Base-by-base conservation (phyloP, 2,329 filamentous ascomycete species). In the Graphilbum ipis-grandicollis region DNA sequence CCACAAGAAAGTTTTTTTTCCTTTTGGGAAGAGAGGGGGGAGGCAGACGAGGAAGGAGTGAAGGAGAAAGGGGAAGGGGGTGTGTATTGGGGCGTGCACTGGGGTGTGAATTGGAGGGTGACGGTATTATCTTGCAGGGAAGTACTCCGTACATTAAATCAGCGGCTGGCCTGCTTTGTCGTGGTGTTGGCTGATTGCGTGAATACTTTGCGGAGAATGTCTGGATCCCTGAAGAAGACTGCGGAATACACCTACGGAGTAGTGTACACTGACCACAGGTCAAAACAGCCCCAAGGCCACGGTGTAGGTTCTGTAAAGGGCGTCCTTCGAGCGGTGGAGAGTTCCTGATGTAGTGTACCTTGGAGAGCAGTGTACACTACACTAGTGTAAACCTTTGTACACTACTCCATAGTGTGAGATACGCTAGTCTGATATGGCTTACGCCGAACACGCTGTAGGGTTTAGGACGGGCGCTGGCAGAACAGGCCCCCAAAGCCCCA, bases 141-240 rank as follows among this genome's bases (percentile, higher is more conserved):
- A 25, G 23, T 25, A 25, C 23, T 7, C 7, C 7, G 23, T 25
- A 25, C 23, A n/a, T n/a, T n/a, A n/a, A n/a, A n/a, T 5, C 21
- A 23, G 21, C 10, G 21, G 21, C 21, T 5, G 21, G 21, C 21
- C 21, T 23, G 10, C 6, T 23, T 28, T 33, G 25, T 40, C n/a
- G 28, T n/a, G n/a, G n/a, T 38, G 38, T 32, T 32, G 30, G 30
- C 28, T 38, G 34, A 29, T 39, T 43, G 37, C 37, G 40, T 31
- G 23, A 34, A 34, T 36, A 31, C 17, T 35, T 41, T 42, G 42
- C 42, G 42, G 40, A 43, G 42, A 38, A 41, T 40, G 39, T 18
- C 34, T 40, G 37, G 34, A 35, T 41, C 31, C 33, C 22, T 41
- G 25, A 29, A 36, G 23, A 21, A 19, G 8, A 32, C 23, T 13